phyloP scores from a whole-genome alignment of 2,329 filamentous ascomycete genomes.

The Helminthosporium solani region DNA sequence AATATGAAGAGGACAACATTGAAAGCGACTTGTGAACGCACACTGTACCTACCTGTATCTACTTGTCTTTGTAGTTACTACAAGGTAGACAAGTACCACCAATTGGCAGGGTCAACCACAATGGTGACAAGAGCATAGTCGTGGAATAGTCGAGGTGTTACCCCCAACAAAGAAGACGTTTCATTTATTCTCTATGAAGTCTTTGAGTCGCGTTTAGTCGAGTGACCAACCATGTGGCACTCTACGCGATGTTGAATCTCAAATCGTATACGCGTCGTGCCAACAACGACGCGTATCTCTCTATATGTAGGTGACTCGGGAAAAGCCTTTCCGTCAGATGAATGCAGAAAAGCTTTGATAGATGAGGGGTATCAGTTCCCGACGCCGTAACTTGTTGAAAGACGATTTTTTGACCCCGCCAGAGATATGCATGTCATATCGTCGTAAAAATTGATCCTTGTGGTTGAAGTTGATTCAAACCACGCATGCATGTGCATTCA shows the following conservation, averaged over 20 bases:
- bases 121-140: background rate
- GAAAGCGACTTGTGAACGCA: no score
- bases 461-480: slow-evolving; percentile 45
- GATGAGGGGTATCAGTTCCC: slow-evolving; percentile 33
- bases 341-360: slow-evolving; percentile 35
- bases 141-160: background rate
- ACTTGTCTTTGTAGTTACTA: no score
- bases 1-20: no score
- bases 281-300: slow-evolving; percentile 1
- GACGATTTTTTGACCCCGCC: slow-evolving; percentile 36
- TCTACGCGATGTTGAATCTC: slow-evolving; percentile 2
- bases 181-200: slow-evolving; percentile 1
- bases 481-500: slow-evolving; percentile 34
- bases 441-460: slow-evolving; percentile 34
- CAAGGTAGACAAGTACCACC: no score
- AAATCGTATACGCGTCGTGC: slow-evolving; percentile 2
- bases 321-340: slow-evolving; percentile 24
- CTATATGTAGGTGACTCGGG: slow-evolving; percentile 22
- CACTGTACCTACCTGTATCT: no score
- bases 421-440: slow-evolving; percentile 42
- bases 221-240: background rate
- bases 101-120: background rate
- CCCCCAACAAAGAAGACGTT: background rate
- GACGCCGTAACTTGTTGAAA: slow-evolving; percentile 47
- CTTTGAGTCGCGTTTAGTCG: background rate